phyloP scores from a whole-genome alignment of 306 rosid species.

The Gillenia trifoliata region DNA sequence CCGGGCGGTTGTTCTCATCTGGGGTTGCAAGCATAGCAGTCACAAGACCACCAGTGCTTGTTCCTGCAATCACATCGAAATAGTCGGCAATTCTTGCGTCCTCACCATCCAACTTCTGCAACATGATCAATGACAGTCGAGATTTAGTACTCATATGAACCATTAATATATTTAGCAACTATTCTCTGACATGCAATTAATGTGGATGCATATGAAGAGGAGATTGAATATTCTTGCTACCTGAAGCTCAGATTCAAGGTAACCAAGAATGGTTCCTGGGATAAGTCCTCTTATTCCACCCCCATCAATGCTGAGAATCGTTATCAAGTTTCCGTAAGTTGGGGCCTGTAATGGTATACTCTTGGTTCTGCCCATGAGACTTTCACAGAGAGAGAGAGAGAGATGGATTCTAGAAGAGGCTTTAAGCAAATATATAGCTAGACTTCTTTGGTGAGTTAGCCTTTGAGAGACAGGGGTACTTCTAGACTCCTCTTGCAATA shows the following conservation, averaged over 20 bases:
- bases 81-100: constrained; percentile 55
- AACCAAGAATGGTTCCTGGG: constrained; percentile 49
- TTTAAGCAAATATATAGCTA: neutral
- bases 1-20: constrained; percentile 48
- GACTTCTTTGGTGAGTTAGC: neutral
- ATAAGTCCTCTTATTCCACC: constrained; percentile 77
- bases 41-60: constrained; percentile 62
- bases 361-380: constrained; percentile 7
- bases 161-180: neutral
- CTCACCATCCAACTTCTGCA: constrained; percentile 57
- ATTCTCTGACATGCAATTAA: neutral
- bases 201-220: neutral
- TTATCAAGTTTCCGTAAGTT: constrained; percentile 48
- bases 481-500: neutral
- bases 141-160: neutral
- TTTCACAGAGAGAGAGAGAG: neutral
- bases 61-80: constrained; percentile 64
- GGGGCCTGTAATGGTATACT: constrained; percentile 38
- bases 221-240: constrained; percentile 9
- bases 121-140: neutral
- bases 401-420: neutral
- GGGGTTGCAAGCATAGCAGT: constrained; percentile 59
- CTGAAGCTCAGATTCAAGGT: constrained; percentile 65
- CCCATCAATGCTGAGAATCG: constrained; percentile 69
- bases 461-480: neutral